Percentiles rank a stretch among this genome's conserved stretches.
Conservation (phyloP, 2,329 filamentous ascomycete genomes). For the Microthyrium microscopicum region DNA sequence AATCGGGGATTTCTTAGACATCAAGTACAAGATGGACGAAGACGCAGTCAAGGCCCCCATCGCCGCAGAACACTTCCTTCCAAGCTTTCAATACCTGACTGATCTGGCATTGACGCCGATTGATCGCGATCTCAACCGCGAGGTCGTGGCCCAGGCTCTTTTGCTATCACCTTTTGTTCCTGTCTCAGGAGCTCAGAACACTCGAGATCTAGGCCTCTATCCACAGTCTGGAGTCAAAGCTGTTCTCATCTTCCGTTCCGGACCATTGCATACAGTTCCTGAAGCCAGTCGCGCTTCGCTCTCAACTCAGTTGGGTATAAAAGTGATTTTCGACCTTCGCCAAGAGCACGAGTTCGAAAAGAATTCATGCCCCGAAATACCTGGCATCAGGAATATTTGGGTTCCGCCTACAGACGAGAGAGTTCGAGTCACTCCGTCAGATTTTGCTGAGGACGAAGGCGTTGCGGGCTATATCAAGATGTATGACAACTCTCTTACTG, state of each 20-base stretch:
- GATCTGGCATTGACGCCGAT: too few species aligned
- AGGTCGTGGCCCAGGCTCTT: neutral
- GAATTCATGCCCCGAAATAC: conserved; percentile 6
- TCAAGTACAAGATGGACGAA: too few species aligned
- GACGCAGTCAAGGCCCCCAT: too few species aligned
- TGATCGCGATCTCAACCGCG: too few species aligned
- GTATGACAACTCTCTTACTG: conserved; percentile 10
- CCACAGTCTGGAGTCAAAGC: conserved; percentile 6
- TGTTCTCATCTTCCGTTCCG: conserved; percentile 11
- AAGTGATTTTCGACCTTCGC: conserved; percentile 10
- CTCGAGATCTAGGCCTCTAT: conserved; percentile 10
- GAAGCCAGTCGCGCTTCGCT: conserved; percentile 4
- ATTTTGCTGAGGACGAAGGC: conserved; percentile 8
- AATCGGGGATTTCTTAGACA: too few species aligned
- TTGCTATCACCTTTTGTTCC: conserved; percentile 9
- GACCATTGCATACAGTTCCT: conserved; percentile 4
- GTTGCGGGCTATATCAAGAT: conserved; percentile 10
- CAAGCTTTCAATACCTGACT: too few species aligned
- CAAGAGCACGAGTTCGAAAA: conserved; percentile 5
- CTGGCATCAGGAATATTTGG: conserved; percentile 8
- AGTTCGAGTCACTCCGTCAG: conserved; percentile 1
- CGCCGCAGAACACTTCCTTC: too few species aligned
- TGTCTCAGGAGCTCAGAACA: conserved; percentile 10
- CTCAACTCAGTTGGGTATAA: conserved; percentile 8
- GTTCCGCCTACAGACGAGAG: conserved; percentile 2